Evolutionary conservation across 2,329 filamentous ascomycete species (phyloP).

Genomic region (Aureobasidium sp.): DNA sequence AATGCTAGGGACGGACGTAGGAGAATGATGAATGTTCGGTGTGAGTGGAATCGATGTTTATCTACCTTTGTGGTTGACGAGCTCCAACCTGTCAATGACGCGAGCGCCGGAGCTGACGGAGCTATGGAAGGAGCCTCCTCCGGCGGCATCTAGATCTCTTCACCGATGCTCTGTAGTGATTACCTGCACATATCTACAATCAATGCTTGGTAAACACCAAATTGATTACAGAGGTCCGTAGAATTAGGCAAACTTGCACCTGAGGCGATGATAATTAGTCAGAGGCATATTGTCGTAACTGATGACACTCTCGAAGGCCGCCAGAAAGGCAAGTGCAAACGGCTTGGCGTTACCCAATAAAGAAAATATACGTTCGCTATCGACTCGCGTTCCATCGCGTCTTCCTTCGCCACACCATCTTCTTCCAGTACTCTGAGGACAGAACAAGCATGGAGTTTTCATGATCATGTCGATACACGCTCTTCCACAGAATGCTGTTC

Average conservation of each 20-base stretch:
- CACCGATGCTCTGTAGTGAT: too few relatives aligned
- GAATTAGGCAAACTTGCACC: background rate
- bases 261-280: too few relatives aligned
- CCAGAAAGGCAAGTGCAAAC: background rate
- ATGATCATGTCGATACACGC: conserved; percentile 43
- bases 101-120: conserved; percentile 8
- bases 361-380: too few relatives aligned
- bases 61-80: conserved; percentile 15
- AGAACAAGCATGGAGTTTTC: background rate
- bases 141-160: conserved; percentile 1
- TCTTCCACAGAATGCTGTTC: conserved; percentile 48
- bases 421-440: background rate
- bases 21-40: background rate
- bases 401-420: conserved; percentile 1
- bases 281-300: too few relatives aligned
- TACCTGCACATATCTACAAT: too few relatives aligned
- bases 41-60: background rate
- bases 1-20: too few relatives aligned
- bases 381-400: conserved; percentile 6
- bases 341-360: conserved; percentile 4
- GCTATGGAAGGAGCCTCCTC: background rate
- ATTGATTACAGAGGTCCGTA: too few relatives aligned
- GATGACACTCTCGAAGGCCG: too few relatives aligned
- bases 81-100: background rate
- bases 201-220: background rate